Evolutionary conservation across 2,329 filamentous ascomycete species (phyloP).

Genomic region (Calonectria crousiana): DNA sequence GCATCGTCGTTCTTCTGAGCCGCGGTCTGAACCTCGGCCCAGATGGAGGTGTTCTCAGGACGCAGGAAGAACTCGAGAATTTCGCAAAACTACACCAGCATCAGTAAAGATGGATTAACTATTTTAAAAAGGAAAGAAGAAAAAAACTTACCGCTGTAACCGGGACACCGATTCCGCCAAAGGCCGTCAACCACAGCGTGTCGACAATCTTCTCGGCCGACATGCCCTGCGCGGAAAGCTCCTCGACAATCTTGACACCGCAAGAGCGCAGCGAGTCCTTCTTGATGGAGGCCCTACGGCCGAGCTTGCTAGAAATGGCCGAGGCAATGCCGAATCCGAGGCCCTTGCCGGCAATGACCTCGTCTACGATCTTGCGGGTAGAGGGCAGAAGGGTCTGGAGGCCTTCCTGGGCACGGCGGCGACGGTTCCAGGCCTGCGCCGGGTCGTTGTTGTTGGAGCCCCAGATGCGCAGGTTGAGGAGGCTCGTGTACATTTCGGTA

Average conservation of each 20-base stretch:
- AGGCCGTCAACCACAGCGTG: slow-evolving; percentile 54
- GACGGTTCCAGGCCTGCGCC: slow-evolving; percentile 59
- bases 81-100: slow-evolving; percentile 56
- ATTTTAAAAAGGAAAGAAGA: too few relatives aligned
- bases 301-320: slow-evolving; percentile 43
- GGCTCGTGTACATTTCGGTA: slow-evolving; percentile 56
- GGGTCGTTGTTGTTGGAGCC: slow-evolving; percentile 62
- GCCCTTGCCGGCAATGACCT: slow-evolving; percentile 48
- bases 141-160: slow-evolving; percentile 51
- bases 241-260: slow-evolving; percentile 53
- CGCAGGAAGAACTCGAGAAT: slow-evolving; percentile 57
- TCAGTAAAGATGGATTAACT: background rate
- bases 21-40: slow-evolving; percentile 56
- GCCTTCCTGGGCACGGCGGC: slow-evolving; percentile 56
- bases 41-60: slow-evolving; percentile 54
- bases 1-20: slow-evolving; percentile 51
- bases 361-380: slow-evolving; percentile 55
- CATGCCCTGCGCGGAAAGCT: slow-evolving; percentile 50
- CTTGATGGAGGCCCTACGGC: slow-evolving; percentile 47
- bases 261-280: slow-evolving; percentile 54
- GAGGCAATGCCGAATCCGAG: slow-evolving; percentile 47
- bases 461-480: slow-evolving; percentile 59
- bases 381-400: slow-evolving; percentile 52
- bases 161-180: slow-evolving; percentile 55
- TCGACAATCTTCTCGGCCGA: slow-evolving; percentile 51